phyloP scores from a whole-genome alignment of 2,329 filamentous ascomycete species.

The Aschersonia sp. region DNA sequence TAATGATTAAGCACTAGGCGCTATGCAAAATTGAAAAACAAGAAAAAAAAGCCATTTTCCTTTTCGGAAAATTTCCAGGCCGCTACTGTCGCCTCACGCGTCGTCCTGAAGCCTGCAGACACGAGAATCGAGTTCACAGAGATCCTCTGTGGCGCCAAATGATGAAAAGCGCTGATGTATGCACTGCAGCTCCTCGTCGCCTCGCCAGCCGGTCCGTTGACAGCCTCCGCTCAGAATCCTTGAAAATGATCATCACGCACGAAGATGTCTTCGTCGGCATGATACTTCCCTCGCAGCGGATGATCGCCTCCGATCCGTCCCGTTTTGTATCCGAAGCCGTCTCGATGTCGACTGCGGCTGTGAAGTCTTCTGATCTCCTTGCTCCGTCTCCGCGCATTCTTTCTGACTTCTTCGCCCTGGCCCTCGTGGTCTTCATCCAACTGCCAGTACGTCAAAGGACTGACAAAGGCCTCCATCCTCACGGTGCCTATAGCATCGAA shows the following conservation, averaged over 20 bases:
- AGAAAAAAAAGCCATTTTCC: too few relatives aligned
- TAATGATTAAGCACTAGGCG: too few relatives aligned
- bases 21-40: too few relatives aligned
- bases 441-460: slow-evolving; percentile 36
- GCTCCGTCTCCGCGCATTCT: slow-evolving; percentile 34
- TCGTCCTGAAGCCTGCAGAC: too few relatives aligned
- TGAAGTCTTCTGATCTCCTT: slow-evolving; percentile 37
- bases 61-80: too few relatives aligned
- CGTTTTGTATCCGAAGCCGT: slow-evolving; percentile 32
- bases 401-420: slow-evolving; percentile 29
- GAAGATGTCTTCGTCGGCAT: slow-evolving; percentile 39
- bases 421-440: slow-evolving; percentile 33
- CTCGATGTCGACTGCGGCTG: slow-evolving; percentile 38
- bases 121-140: too few relatives aligned
- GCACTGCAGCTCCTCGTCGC: too few relatives aligned
- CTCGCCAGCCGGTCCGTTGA: too few relatives aligned
- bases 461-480: slow-evolving; percentile 94
- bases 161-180: too few relatives aligned
- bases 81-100: too few relatives aligned
- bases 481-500: slow-evolving; percentile 84
- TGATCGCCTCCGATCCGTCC: slow-evolving; percentile 25
- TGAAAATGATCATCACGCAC: slow-evolving; percentile 44
- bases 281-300: slow-evolving; percentile 26
- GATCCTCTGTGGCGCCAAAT: too few relatives aligned
- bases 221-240: slow-evolving; percentile 32